phyloP scores from a whole-genome alignment of 179 eudicot genomes.

The Gypsophila paniculata region DNA sequence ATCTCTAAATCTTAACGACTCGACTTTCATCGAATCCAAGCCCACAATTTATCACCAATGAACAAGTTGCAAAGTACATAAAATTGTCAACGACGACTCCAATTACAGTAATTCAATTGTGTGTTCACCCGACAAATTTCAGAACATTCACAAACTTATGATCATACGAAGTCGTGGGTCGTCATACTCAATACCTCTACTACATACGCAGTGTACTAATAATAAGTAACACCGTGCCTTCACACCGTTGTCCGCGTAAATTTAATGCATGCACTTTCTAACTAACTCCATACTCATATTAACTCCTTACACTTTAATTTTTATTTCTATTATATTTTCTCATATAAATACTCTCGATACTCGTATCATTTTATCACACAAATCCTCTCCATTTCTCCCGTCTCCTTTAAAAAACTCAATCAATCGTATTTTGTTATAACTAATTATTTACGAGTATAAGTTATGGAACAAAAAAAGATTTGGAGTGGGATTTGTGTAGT shows the following conservation, averaged over 20 bases:
- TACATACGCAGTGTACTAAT: no score
- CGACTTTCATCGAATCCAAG: no score
- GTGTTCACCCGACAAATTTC: background rate
- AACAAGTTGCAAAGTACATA: no score
- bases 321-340: background rate
- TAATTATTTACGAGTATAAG: conserved; percentile 1
- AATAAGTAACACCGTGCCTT: no score
- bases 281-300: conserved; percentile 12
- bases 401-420: background rate
- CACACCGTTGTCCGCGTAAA: conserved; percentile 5
- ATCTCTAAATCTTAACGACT: no score
- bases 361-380: background rate
- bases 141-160: background rate
- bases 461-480: conserved; percentile 21
- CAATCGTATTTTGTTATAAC: background rate
- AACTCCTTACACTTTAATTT: background rate
- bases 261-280: background rate
- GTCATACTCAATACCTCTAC: no score
- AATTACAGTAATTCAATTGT: no score
- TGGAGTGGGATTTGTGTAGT: conserved; percentile 16
- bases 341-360: background rate
- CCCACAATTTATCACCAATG: no score
- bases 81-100: no score
- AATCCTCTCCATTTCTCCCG: background rate
- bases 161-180: background rate